These are phyloP conservation scores for Exserohilum rostratum DNA, from an alignment of 2,329 filamentous ascomycete species.

Conservation along the genomic window DNA sequence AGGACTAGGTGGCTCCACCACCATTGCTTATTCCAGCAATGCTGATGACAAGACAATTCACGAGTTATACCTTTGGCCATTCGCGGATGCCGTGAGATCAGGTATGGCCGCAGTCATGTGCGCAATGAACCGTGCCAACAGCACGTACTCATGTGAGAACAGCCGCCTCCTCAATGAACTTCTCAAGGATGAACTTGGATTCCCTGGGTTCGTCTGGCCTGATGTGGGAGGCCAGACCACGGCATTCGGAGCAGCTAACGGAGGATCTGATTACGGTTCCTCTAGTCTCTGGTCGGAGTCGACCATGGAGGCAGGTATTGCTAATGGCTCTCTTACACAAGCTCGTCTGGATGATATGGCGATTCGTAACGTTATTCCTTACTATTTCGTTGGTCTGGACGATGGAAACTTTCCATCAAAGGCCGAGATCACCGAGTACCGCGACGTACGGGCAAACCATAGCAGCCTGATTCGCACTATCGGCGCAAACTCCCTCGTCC, in stretches of 20 bases:
- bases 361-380: too few species aligned
- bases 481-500: too few species aligned
- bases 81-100: slow-evolving; percentile 63
- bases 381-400: too few species aligned
- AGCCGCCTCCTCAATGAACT: slow-evolving; percentile 52
- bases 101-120: slow-evolving; percentile 67
- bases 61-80: slow-evolving; percentile 69
- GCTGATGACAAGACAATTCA: slow-evolving; percentile 68
- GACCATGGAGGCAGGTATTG: too few species aligned
- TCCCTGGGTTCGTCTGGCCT: slow-evolving; percentile 48
- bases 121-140: slow-evolving; percentile 42
- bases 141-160: slow-evolving; percentile 31
- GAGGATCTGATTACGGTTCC: too few species aligned
- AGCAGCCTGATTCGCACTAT: too few species aligned
- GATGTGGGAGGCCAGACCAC: slow-evolving; percentile 53
- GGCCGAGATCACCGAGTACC: too few species aligned
- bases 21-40: slow-evolving; percentile 44
- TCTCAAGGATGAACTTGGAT: slow-evolving; percentile 57
- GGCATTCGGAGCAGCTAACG: slow-evolving; percentile 51
- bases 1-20: not conserved
- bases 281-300: too few species aligned
- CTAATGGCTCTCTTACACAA: slow-evolving; percentile 21
- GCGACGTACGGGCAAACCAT: too few species aligned
- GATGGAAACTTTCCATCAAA: too few species aligned
- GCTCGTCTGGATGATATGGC: slow-evolving; percentile 29